These are phyloP conservation scores for Fusarium vanettenii DNA, from an alignment of 2,329 filamentous ascomycete genomes.

Conservation along the genomic window DNA sequence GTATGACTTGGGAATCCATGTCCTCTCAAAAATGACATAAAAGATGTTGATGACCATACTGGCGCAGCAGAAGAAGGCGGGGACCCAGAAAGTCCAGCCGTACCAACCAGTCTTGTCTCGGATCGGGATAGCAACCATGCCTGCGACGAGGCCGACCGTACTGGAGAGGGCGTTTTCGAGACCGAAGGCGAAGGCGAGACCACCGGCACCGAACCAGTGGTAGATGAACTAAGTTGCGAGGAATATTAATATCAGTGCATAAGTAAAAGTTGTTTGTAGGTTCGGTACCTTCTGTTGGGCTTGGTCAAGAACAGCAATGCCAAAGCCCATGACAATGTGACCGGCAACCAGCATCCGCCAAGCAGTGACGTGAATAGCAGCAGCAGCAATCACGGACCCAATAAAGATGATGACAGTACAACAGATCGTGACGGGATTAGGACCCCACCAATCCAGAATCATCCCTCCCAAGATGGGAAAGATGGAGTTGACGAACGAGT, in stretches of 20 bases:
- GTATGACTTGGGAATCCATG: not conserved
- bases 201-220: slow-evolving; percentile 40
- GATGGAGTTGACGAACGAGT: slow-evolving; percentile 41
- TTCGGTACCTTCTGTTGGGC: slow-evolving; percentile 34
- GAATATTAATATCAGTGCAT: not conserved
- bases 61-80: slow-evolving; percentile 34
- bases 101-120: slow-evolving; percentile 39
- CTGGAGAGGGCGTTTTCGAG: slow-evolving; percentile 38
- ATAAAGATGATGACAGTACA: slow-evolving; percentile 35
- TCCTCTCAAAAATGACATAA: slow-evolving; percentile 37
- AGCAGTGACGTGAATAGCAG: slow-evolving; percentile 26
- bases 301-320: slow-evolving; percentile 37
- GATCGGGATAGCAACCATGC: slow-evolving; percentile 40
- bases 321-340: slow-evolving; percentile 40
- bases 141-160: slow-evolving; percentile 35
- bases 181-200: slow-evolving; percentile 38
- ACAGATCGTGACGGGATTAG: slow-evolving; percentile 35
- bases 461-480: slow-evolving; percentile 39
- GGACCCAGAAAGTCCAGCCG: slow-evolving; percentile 41
- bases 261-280: accelerated
- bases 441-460: slow-evolving; percentile 42
- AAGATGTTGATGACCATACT: slow-evolving; percentile 31
- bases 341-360: slow-evolving; percentile 37
- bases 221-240: slow-evolving; percentile 32
- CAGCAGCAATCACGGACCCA: slow-evolving; percentile 36